Evolutionary conservation across 345 rosid species (phyloP), one percentile per base, ranked within the genome.

Genomic region (Hibiscus syriacus): DNA sequence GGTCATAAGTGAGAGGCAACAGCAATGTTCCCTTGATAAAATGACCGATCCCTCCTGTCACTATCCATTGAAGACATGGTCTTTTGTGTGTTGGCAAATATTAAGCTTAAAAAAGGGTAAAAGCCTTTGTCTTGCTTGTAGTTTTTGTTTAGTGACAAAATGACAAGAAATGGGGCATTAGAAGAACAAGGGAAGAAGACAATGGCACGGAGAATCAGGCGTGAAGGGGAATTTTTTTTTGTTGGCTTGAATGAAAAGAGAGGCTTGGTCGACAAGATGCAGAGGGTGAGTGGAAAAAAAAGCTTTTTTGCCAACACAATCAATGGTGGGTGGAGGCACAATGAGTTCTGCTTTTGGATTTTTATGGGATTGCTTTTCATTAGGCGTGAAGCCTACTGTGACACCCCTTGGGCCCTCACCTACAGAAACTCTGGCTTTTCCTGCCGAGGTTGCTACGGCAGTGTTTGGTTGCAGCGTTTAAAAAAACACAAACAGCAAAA

Each of bases 191-290:
- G 8, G 48, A 74, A 79, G 76, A 73, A 60, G 86, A 87, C 98
- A 89, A 60, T 50, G 83, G 66, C 79, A 73, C 87, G 87, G 81
- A 72, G 82, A 89, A 79, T 75, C 76, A 79, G 87, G 90, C 84
- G 80, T 71, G 82, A 66, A 60, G 61, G 10, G 43, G 68, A 72
- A 64, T 4, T 39, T 9, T 25, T 23, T 23, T n/a, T n/a, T n/a
- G n/a, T 25, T 11, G 9, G 19, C 5, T 34, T 13, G 34, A 23
- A 16, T 71, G 67, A 63, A 49, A 73, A 61, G 64, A 55, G 66
- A 64, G 78, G 57, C 74, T 62, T 69, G 63, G 32, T 83, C 87
- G 84, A 86, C 86, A 86, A 46, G 52, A 49, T 30, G 86, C 82
- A 80, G 78, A 8, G 5, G 32, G 65, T 68, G 71, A 48, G 81